Conservation (phyloP, 2,329 filamentous ascomycete species). For the Lachnellula occidentalis region DNA sequence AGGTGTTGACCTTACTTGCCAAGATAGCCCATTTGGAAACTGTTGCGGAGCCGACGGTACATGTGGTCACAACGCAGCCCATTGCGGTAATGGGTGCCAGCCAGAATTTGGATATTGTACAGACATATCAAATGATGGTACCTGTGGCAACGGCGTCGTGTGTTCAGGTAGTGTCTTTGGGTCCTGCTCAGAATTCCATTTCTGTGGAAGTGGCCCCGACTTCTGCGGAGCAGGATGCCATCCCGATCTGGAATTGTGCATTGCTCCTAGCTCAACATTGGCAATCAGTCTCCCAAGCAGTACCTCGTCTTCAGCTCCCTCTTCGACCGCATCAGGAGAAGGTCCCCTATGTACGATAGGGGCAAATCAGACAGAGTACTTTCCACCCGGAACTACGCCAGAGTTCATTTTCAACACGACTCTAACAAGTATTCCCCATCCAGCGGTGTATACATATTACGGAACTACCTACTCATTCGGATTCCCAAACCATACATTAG, state of each 20-base stretch:
- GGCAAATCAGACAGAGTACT: no score
- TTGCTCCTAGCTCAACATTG: background rate
- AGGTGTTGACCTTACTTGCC: background rate
- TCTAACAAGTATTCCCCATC: background rate
- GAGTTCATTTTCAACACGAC: background rate
- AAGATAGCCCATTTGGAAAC: background rate
- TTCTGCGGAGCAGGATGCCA: constrained; percentile 4
- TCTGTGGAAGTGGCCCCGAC: constrained; percentile 1
- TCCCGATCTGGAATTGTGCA: constrained; percentile 1
- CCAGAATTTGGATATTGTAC: constrained; percentile 1
- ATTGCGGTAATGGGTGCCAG: background rate
- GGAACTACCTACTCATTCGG: background rate
- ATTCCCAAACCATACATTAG: background rate
- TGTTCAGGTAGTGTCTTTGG: background rate
- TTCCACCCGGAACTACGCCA: background rate
- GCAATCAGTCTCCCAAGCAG: background rate
- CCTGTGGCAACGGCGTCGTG: constrained; percentile 4
- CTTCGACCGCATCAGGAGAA: background rate
- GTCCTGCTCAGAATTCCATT: constrained; percentile 1
- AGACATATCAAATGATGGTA: constrained; percentile 1
- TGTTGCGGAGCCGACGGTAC: background rate
- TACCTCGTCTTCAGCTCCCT: background rate
- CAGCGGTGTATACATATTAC: background rate
- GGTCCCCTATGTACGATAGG: background rate
- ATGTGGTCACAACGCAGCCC: background rate